Conservation (phyloP, 192 early-diverging fungal species). For the Dimargaris xerosporica region DNA sequence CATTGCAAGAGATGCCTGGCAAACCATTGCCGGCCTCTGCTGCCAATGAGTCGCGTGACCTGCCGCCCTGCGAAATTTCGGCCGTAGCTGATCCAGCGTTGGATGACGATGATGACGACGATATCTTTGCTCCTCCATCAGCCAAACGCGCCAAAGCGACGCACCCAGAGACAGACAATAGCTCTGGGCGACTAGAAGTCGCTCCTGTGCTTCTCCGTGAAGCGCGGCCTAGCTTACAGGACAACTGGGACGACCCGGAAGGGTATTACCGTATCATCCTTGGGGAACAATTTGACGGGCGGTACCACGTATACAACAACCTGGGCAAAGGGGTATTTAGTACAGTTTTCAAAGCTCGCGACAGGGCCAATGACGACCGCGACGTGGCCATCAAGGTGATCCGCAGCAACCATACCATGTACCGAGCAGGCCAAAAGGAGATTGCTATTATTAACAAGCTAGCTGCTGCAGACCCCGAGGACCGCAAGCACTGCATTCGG, state of each 20-base stretch:
- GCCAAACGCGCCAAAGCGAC: no score
- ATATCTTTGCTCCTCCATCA: constrained; percentile 47
- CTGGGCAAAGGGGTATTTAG: constrained; percentile 94
- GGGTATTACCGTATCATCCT: constrained; percentile 91
- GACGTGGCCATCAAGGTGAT: constrained; percentile 95
- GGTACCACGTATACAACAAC: constrained; percentile 73
- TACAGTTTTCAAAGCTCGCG: constrained; percentile 76
- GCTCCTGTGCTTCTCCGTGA: no score
- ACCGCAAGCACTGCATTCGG: constrained; percentile 78
- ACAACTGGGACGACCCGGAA: constrained; percentile 94
- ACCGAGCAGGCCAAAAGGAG: constrained; percentile 78
- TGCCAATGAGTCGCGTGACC: background rate
- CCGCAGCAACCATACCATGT: constrained; percentile 89
- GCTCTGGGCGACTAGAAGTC: no score
- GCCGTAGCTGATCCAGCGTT: constrained; percentile 35
- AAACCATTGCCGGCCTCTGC: background rate
- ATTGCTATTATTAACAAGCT: constrained; percentile 78
- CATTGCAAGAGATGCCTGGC: background rate
- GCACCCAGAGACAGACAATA: no score
- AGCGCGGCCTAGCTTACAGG: constrained; percentile 47
- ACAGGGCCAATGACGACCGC: constrained; percentile 45
- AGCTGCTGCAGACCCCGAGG: constrained; percentile 66
- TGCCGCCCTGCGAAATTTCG: background rate
- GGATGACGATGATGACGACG: constrained; percentile 55
- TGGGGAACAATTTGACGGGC: constrained; percentile 69